phyloP scores from a whole-genome alignment of 1,139 yeast species.

The Nakaseomyces glabratus region DNA sequence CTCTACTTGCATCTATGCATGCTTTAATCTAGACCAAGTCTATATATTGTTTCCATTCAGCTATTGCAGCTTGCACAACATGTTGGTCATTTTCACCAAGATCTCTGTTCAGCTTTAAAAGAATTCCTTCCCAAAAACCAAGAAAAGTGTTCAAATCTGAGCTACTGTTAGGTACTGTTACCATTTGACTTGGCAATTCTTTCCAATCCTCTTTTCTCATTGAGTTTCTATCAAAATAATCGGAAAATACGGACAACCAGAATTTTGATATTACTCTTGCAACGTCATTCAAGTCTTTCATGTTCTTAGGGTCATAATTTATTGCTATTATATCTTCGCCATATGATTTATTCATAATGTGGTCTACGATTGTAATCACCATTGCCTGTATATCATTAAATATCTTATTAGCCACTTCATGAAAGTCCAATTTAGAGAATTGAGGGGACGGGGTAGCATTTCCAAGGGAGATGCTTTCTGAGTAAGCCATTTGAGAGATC shows the following conservation, averaged over 20 bases:
- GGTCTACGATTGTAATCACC: constrained; percentile 41
- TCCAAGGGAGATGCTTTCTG: constrained; percentile 34
- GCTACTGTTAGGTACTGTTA: constrained; percentile 30
- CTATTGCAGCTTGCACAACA: not conserved
- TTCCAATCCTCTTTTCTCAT: constrained; percentile 25
- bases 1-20: not conserved
- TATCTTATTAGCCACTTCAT: constrained; percentile 14
- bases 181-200: constrained; percentile 22
- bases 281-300: constrained; percentile 38
- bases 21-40: not conserved
- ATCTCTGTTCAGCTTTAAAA: constrained; percentile 35
- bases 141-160: constrained; percentile 36
- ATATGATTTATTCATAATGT: constrained; percentile 45
- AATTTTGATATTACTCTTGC: constrained; percentile 38
- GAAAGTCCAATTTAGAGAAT: not conserved
- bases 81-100: constrained; percentile 7
- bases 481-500: constrained; percentile 44
- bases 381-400: constrained; percentile 37
- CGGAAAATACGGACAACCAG: constrained; percentile 53
- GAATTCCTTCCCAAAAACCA: constrained; percentile 43
- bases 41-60: not conserved
- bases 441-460: not conserved
- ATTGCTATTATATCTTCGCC: constrained; percentile 49
- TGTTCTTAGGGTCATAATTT: constrained; percentile 37
- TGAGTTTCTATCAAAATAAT: constrained; percentile 31